A percentile compares a stretch with the other conserved stretches of the same genome.
Evolutionary conservation across 371 early-diverging fungal genomes (phyloP).

Genomic region (Synchytrium microbalum): DNA sequence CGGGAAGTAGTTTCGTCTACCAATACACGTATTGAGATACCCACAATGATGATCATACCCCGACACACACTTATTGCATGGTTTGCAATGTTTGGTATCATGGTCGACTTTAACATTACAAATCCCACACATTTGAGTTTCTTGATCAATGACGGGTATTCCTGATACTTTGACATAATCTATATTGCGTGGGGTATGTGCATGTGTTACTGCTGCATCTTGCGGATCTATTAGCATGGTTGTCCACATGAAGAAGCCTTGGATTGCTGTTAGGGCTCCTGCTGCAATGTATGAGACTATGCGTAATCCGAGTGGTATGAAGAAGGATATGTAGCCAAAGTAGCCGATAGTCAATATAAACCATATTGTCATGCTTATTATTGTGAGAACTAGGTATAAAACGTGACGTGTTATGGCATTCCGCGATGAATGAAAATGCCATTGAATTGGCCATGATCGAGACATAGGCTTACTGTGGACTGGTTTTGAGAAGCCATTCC

Average conservation of each 20-base stretch:
- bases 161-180: conserved; percentile 58
- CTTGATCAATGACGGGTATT: conserved; percentile 58
- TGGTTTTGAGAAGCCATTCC: conserved; percentile 8
- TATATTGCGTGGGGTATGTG: conserved; percentile 46
- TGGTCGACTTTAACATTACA: conserved; percentile 54
- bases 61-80: conserved; percentile 78
- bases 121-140: conserved; percentile 55
- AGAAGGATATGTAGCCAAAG: conserved; percentile 35
- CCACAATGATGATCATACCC: conserved; percentile 78
- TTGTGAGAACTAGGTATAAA: background rate
- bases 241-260: conserved; percentile 17
- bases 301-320: conserved; percentile 11
- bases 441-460: background rate
- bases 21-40: conserved; percentile 73
- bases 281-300: conserved; percentile 13
- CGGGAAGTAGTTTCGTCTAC: conserved; percentile 56
- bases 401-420: background rate
- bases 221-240: conserved; percentile 29
- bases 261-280: conserved; percentile 13
- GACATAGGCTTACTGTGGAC: conserved; percentile 5
- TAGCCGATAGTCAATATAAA: conserved; percentile 36
- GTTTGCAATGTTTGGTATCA: conserved; percentile 37
- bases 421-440: background rate
- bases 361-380: conserved; percentile 20
- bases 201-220: conserved; percentile 40